Conservation (phyloP, 1,284 basidiomycete species). For the Marasmius fiardii region DNA sequence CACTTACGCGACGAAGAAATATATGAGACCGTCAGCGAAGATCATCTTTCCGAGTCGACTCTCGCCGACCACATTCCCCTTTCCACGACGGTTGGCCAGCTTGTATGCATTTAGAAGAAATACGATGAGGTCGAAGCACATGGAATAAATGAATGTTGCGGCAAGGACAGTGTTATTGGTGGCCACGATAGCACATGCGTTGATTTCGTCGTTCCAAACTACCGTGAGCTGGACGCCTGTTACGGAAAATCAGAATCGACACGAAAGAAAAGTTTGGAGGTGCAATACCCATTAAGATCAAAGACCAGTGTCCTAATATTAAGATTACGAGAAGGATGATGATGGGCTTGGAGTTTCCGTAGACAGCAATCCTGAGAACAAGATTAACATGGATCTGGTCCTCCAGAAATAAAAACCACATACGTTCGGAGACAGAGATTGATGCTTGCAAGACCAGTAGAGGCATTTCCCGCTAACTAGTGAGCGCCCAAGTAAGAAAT, state of each 20-base stretch:
- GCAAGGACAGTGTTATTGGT: conserved; percentile 59
- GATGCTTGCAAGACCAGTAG: conserved; percentile 71
- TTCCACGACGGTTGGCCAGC: conserved; percentile 33
- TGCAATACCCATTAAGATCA: conserved; percentile 61
- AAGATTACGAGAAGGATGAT: conserved; percentile 46
- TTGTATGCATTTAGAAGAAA: conserved; percentile 60
- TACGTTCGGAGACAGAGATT: conserved; percentile 77
- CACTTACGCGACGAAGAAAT: conserved; percentile 70
- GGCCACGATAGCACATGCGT: conserved; percentile 50
- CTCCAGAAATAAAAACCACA: conserved; percentile 19
- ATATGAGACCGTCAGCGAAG: conserved; percentile 69
- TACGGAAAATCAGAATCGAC: background rate
- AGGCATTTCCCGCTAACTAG: conserved; percentile 47
- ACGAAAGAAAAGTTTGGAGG: background rate
- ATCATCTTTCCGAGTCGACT: conserved; percentile 41
- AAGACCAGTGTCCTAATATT: conserved; percentile 71
- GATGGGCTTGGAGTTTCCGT: conserved; percentile 33
- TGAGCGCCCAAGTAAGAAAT: background rate
- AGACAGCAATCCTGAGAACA: conserved; percentile 16
- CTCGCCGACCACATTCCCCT: conserved; percentile 4
- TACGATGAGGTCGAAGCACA: conserved; percentile 69
- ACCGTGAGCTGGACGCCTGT: conserved; percentile 57
- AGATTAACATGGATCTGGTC: background rate
- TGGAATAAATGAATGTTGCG: conserved; percentile 67
- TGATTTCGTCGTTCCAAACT: conserved; percentile 38